These are phyloP conservation scores for Sechiopsis laciniata DNA, from an alignment of 306 rosid species.

Conservation along the genomic window DNA sequence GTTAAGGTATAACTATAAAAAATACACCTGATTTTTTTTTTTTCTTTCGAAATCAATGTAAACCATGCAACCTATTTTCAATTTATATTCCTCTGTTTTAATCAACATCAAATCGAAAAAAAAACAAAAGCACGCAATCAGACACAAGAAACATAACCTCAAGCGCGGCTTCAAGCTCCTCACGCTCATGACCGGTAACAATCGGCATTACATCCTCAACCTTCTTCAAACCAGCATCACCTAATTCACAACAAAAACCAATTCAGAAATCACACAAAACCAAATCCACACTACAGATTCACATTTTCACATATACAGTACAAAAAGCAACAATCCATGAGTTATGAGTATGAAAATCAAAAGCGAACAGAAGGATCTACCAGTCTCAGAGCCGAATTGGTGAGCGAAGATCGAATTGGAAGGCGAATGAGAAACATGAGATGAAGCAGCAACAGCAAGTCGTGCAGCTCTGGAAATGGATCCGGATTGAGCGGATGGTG, in stretches of 20 bases:
- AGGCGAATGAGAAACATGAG: constrained; percentile 16
- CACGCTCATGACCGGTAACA: constrained; percentile 93
- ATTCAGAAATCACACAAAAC: constrained; percentile 1
- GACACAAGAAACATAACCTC: constrained; percentile 23
- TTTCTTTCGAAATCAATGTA: not conserved
- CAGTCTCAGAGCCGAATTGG: constrained; percentile 43
- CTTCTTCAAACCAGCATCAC: constrained; percentile 33
- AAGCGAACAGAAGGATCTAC: constrained; percentile 26
- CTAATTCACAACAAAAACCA: not conserved
- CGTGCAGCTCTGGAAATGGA: constrained; percentile 39
- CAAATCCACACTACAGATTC: not conserved
- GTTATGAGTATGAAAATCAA: not conserved
- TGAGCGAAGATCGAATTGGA: constrained; percentile 26
- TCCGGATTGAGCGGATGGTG: constrained; percentile 38
- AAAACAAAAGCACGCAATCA: not conserved
- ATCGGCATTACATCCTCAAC: constrained; percentile 81
- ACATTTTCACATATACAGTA: not conserved
- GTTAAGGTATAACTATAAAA: not conserved
- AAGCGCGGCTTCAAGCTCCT: constrained; percentile 76
- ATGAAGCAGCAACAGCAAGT: constrained; percentile 14
- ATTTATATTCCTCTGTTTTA: not conserved
- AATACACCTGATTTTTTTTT: not conserved
- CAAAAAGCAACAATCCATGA: not conserved
- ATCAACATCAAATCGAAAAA: not conserved
- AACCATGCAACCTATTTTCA: not conserved